phyloP scores from a whole-genome alignment of 169 alveolate genomes.

The Prorocentrum cordatum region DNA sequence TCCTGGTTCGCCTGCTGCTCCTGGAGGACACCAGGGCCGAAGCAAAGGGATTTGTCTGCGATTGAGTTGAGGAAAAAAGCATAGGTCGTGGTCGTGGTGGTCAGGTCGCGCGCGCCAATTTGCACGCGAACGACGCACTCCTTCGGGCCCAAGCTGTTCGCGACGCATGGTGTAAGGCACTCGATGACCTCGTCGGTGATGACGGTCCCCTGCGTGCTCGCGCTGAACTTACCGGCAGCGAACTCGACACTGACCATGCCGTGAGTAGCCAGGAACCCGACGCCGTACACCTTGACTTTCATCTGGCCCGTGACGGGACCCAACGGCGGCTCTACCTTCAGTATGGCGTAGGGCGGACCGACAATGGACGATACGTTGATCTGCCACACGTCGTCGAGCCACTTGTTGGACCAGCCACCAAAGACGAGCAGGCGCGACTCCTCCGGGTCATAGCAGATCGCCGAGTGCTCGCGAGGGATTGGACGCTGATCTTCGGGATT shows the following conservation, averaged over 20 bases:
- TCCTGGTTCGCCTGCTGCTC: conserved; percentile 81
- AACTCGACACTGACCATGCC: conserved; percentile 81
- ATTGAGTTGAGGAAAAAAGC: conserved; percentile 86
- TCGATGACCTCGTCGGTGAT: conserved; percentile 82
- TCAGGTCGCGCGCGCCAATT: conserved; percentile 84
- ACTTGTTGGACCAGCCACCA: conserved; percentile 90
- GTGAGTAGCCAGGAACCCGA: conserved; percentile 43
- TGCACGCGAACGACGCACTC: conserved; percentile 80
- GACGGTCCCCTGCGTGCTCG: conserved; percentile 81
- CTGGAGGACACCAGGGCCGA: conserved; percentile 89
- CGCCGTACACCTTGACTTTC: conserved; percentile 72
- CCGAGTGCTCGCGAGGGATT: conserved; percentile 85
- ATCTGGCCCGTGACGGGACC: conserved; percentile 90
- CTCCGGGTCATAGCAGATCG: conserved; percentile 84
- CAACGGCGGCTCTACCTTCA: conserved; percentile 78
- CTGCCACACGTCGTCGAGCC: conserved; percentile 87
- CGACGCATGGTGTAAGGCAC: conserved; percentile 85
- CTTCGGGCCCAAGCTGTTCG: conserved; percentile 84
- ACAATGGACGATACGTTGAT: conserved; percentile 86
- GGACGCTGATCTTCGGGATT: too few species aligned
- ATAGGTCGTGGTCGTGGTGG: conserved; percentile 80
- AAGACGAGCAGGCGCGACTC: conserved; percentile 81
- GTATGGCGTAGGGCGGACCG: conserved; percentile 91
- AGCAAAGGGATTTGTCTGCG: conserved; percentile 85
- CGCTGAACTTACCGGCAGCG: conserved; percentile 79